Base-by-base conservation (phyloP, 2,329 filamentous ascomycete species). In the Thelonectria discophora region DNA sequence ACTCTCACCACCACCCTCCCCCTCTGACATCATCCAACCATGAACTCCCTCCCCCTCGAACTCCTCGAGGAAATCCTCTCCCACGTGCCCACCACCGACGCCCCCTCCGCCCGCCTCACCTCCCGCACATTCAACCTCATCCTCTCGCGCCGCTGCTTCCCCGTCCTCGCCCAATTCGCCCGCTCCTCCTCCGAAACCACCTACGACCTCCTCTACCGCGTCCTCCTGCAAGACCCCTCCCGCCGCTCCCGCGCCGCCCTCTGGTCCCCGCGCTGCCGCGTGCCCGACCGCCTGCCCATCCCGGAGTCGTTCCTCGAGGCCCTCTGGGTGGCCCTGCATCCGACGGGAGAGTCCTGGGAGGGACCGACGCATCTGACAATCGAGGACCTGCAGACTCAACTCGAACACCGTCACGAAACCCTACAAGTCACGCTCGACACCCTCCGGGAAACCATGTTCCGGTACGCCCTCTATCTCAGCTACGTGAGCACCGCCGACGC, bases 191-290 rank as follows among this genome's bases (percentile, higher is more conserved):
- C 70, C 2, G 47, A 43, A 17, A 52, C 65, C 46, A 73, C 74
- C 20, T 53, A 67, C 37, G 47, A 55, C 21, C 73, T 69, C 21
- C 62, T 76, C 34, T 12, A 63, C 68, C 12, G 66, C 72, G 5
- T 55, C 63, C 27, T 30, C 5, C 27, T 30, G 5, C 4, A 30
- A 20, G 67, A 73, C 49, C 68, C 73, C 18, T 43, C 63, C 24
- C 46, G 43, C 5, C 68, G 75, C 9, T 65, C 64, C 9, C 64
- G 62, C n/a, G 70, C 72, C n/a, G 70, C 72, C 11, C 71, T 77
- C 55, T 77, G 75, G 75, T 77, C 75, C 17, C 75, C 75, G n/a
- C 60, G 66, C n/a, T 77, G 75, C 66, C 64, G 65, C 40, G 74
- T 76, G 13, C 75, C 75, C 4, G 54, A 53, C 13, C 60, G 64